Base-by-base conservation (phyloP, 176 grass and related monocot genomes). In the Lolium rigidum region DNA sequence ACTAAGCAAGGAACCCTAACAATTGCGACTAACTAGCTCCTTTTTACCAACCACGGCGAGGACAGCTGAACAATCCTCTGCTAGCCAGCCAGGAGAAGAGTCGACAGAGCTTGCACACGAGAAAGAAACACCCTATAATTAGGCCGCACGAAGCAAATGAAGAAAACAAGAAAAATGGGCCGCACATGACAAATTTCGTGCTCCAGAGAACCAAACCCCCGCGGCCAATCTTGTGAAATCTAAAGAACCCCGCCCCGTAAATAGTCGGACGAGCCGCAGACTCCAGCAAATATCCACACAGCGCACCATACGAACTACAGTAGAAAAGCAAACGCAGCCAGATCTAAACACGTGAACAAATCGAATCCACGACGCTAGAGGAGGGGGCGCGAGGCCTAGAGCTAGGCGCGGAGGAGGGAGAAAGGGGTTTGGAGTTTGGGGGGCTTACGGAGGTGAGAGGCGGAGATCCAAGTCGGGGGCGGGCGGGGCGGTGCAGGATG, bases 381-480 rank as follows among this genome's bases (percentile, higher is more conserved):
- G n/a, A n/a, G n/a, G n/a, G n/a, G n/a, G n/a, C n/a, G n/a, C 14
- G 59, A 67, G 38, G 84, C 1, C 0, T 28, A 46, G 12, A 65
- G n/a, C n/a, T n/a, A n/a, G 64, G 82, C 41, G 60, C 12, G 83
- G 5, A 13, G 74, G 37, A 80, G 46, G 31, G 59, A 31, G 49
- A 14, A 17, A 17, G 61, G 24, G 57, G 37, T 74, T 86, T 74
- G 25, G 43, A 84, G 81, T 91, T 60, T 26, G 15, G 41, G 39
- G 68, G 67, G 80, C 85, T 87, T 87, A 91, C 51, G 25, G 76
- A 31, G 86, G 7, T 48, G 55, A 58, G 79, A 41, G 35, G 15
- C 22, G 85, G 22, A 82, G 85, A 84, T 80, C 85, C 85, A 86
- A 69, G 26, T 50, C 35, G 7, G 8, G 31, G 26, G 26, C 26